A percentile compares a stretch with the other conserved stretches of the same genome.
These are phyloP conservation scores for Anisodus acutangulus DNA, from an alignment of 257 asterid genomes.

Conservation along the genomic window DNA sequence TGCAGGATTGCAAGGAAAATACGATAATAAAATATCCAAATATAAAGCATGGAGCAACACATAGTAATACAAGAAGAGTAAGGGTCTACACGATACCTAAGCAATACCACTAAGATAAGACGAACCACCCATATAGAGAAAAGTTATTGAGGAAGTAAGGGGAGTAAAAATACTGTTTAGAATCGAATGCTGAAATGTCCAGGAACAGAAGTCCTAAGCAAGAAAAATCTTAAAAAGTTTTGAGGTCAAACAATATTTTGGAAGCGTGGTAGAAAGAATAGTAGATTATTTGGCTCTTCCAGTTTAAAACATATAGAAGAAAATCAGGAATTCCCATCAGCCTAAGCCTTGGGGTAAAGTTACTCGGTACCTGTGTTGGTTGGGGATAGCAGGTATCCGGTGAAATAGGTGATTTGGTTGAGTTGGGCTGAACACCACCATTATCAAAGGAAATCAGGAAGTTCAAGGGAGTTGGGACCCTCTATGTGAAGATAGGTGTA, in stretches of 20 bases:
- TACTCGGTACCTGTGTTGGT: not conserved
- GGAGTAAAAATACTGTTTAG: not conserved
- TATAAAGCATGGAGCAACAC: too few species aligned
- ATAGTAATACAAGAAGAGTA: too few species aligned
- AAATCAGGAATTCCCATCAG: not conserved
- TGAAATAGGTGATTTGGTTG: not conserved
- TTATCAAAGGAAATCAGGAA: not conserved
- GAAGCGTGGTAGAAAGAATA: not conserved
- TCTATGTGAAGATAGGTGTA: not conserved
- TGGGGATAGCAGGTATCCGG: not conserved
- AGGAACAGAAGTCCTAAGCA: not conserved
- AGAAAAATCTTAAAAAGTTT: not conserved
- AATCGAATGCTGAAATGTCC: not conserved
- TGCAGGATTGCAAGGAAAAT: too few species aligned
- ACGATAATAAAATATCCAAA: too few species aligned
- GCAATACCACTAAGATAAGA: too few species aligned
- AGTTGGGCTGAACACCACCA: not conserved
- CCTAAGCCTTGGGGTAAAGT: not conserved
- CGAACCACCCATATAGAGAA: not conserved
- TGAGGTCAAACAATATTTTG: not conserved
- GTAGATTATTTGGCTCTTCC: conserved; percentile 2
- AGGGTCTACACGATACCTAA: too few species aligned
- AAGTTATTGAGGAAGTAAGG: not conserved
- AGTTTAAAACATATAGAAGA: not conserved
- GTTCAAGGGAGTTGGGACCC: not conserved